Evolutionary conservation across 2,329 filamentous ascomycete species (phyloP).

Genomic region (Microcyclosporella mali): DNA sequence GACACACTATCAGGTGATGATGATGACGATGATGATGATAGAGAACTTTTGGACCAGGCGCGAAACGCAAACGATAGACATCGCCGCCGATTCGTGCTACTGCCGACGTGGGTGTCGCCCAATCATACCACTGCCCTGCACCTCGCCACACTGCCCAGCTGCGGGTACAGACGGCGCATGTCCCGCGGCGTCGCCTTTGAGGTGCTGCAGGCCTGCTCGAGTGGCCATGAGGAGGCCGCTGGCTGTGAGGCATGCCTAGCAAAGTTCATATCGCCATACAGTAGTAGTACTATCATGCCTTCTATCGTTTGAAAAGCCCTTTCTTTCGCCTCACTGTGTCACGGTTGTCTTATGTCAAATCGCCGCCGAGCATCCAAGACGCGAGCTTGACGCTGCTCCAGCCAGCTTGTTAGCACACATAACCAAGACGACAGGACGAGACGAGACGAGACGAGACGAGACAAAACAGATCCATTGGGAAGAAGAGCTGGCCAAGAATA

Average conservation of each 20-base stretch:
- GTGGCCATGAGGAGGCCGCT: slow-evolving; percentile 8
- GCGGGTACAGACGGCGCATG: slow-evolving; percentile 3
- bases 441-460: neutral
- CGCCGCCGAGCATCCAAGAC: no score
- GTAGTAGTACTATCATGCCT: no score
- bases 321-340: neutral
- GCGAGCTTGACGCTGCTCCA: no score
- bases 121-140: slow-evolving; percentile 4
- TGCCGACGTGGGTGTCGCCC: neutral
- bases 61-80: neutral
- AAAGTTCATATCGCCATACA: no score
- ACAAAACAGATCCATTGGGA: neutral
- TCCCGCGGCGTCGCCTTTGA: slow-evolving; percentile 9
- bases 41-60: no score
- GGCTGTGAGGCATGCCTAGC: no score
- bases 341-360: neutral
- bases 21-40: neutral
- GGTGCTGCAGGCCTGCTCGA: slow-evolving; percentile 2
- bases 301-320: neutral
- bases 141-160: slow-evolving; percentile 2
- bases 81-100: neutral
- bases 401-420: no score
- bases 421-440: no score
- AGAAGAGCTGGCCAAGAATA: neutral
- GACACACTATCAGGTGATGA: neutral